Evolutionary conservation across 2,329 filamentous ascomycete species (phyloP), one percentile per base, ranked within the genome.

Genomic region (Phyllachora maydis): DNA sequence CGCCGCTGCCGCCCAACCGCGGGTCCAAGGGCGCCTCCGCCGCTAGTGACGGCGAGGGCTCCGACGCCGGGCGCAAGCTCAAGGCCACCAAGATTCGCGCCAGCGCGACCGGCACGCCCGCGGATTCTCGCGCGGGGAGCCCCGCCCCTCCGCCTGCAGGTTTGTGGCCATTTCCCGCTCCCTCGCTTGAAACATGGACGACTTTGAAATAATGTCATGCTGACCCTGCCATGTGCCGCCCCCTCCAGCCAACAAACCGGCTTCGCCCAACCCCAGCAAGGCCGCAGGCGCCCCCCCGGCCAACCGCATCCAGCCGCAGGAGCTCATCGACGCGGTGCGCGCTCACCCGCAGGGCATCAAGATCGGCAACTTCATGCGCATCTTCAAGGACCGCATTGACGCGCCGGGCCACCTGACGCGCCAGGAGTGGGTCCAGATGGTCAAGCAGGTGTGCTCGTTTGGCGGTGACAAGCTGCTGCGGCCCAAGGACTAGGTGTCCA

Each of bases 31-130:
- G 36, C 26, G 56, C 59, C 22, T 67, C 63, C 18, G 70, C 69
- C 22, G 64, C 64, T 25, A 79, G 73, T 33, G 76, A 82, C 32
- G 69, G 67, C 17, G 68, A 73, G 36, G 70, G 66, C 51, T 70
- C 65, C 2, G 67, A 72, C 32, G 58, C 57, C 4, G 52, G 49
- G 8, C 42, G 52, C 26, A 49, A 49, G 31, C 25, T 33, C 24
- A 60, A 56, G 42, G 66, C 24, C 23, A 45, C 47, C 27, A 46
- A 53, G 24, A 49, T 55, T 11, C 50, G 47, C 23, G 49, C 43
- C 10, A 42, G 51, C 12, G 45, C 52, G 14, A 52, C 45, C 24
- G 55, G 52, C 11, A 65, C 65, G 5, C 66, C 68, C 4, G 49
- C 50, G 6, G 65, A 54, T 10, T 76, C 68, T 6, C 56, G 71